Percentiles rank a stretch among this genome's conserved stretches.
These are phyloP conservation scores for Penicillium crystallinum DNA, from an alignment of 495 filamentous ascomycete species.

Conservation along the genomic window DNA sequence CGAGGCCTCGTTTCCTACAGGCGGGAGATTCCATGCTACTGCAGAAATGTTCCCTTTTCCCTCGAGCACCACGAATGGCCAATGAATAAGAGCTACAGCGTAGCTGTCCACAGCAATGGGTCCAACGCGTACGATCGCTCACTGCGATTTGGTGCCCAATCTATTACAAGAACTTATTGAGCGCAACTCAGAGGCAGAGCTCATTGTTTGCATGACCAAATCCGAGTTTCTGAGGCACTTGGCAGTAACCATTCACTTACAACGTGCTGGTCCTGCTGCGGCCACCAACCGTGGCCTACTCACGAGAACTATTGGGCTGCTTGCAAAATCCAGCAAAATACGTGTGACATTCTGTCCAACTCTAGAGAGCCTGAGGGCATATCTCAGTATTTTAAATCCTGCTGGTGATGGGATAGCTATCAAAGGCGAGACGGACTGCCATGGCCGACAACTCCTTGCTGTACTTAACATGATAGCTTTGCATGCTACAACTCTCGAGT, in stretches of 20 bases:
- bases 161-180: conserved; percentile 61
- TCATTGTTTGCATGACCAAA: conserved; percentile 67
- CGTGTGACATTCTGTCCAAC: conserved; percentile 67
- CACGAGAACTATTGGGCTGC: conserved; percentile 60
- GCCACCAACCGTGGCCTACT: conserved; percentile 40
- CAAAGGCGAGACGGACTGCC: neutral
- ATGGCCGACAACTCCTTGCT: conserved; percentile 41
- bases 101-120: conserved; percentile 14
- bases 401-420: neutral
- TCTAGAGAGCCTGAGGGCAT: conserved; percentile 71
- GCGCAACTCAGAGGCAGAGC: conserved; percentile 49
- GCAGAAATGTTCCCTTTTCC: neutral
- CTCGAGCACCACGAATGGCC: neutral
- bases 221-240: conserved; percentile 56
- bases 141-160: conserved; percentile 37
- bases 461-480: conserved; percentile 62
- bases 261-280: conserved; percentile 10
- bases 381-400: conserved; percentile 52
- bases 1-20: neutral
- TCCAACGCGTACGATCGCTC: conserved; percentile 20
- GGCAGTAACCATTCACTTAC: conserved; percentile 21
- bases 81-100: neutral
- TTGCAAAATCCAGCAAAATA: conserved; percentile 62
- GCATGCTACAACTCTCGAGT: conserved; percentile 71
- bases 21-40: neutral